Base-by-base conservation (phyloP, 1,139 yeast species). In the Lodderomyces elongisporus region DNA sequence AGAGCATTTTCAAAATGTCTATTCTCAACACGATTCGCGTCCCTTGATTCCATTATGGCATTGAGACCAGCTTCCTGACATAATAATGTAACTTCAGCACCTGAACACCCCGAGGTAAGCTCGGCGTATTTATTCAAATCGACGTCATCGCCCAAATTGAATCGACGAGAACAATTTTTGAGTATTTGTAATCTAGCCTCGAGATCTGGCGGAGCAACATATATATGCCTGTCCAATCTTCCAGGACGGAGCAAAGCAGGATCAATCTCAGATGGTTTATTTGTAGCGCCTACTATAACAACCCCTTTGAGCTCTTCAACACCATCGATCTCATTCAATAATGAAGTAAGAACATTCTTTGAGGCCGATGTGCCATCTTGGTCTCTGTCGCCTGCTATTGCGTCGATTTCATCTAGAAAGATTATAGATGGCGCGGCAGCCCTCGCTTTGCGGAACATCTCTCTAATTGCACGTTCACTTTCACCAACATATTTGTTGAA, bases 401-500 rank as follows among this genome's bases (percentile, higher is more conserved):
- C 96, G 58, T 91, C 98, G 34, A 91, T 87, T 56, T 91, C 98
- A 61, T 89, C 97, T 51, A 89, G 88, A 50, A 89, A 89, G 12
- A 89, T 79, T 38, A 89, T 88, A 27, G 94, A 82, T 4, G 97
- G 97, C 0, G 96, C 70, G 0, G 96, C 96, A 3, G 94, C 85
- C 39, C 96, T 67, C 0, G 97, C 97, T 50, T 88, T 89, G 34
- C 93, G 67, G 58, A 89, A 89, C 2, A 89, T 77, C 50, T 88
- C 96, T 44, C 97, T 66, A 14, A 89, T 80, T 4, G 95, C 83
- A 31, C 85, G 71, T 59, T 89, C 97, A 8, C 93, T 79, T 55
- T 89, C 97, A 38, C 97, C 97, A 21, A 89, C 97, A 47, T 84
- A 89, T 55, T 89, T 89, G 60, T 87, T 88, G 56, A 89, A 85